phyloP scores from a whole-genome alignment of 2,329 filamentous ascomycete genomes.

The Blastomyces parvus region DNA sequence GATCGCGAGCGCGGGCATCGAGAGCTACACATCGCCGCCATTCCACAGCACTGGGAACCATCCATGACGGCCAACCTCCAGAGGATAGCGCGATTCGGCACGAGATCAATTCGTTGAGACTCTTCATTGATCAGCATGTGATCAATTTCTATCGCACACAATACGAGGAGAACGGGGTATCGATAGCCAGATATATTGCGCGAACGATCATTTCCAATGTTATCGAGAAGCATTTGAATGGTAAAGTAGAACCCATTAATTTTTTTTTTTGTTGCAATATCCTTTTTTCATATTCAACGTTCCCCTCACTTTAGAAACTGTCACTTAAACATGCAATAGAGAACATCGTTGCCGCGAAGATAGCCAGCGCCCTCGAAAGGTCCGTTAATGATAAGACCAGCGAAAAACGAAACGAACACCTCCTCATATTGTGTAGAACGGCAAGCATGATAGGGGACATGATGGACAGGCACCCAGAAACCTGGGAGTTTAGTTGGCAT shows the following conservation, averaged over 20 bases:
- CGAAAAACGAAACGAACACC: neutral
- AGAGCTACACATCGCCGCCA: neutral
- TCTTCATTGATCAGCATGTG: constrained; percentile 2
- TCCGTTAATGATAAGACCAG: neutral
- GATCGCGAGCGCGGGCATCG: neutral
- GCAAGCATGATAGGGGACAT: constrained; percentile 1
- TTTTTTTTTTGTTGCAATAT: neutral
- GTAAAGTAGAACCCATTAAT: neutral
- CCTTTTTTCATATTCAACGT: neutral
- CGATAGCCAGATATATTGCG: constrained; percentile 1
- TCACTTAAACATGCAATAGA: constrained; percentile 3
- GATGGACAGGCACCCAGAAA: constrained; percentile 3
- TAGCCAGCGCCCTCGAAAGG: neutral
- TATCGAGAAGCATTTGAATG: neutral
- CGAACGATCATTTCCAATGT: constrained; percentile 5
- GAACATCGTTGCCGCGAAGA: neutral
- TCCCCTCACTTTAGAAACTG: neutral
- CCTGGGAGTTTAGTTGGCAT: constrained; percentile 2
- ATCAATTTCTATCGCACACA: constrained; percentile 7
- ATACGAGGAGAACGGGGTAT: neutral
- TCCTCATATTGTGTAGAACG: constrained; percentile 3
- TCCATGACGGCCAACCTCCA: neutral
- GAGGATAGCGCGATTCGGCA: neutral
- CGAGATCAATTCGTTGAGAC: neutral
- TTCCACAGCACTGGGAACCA: neutral